Percentiles rank a stretch among this genome's conserved stretches.
phyloP scores from a whole-genome alignment of 352 stramenopile genomes.

The Phytophthora litchii region DNA sequence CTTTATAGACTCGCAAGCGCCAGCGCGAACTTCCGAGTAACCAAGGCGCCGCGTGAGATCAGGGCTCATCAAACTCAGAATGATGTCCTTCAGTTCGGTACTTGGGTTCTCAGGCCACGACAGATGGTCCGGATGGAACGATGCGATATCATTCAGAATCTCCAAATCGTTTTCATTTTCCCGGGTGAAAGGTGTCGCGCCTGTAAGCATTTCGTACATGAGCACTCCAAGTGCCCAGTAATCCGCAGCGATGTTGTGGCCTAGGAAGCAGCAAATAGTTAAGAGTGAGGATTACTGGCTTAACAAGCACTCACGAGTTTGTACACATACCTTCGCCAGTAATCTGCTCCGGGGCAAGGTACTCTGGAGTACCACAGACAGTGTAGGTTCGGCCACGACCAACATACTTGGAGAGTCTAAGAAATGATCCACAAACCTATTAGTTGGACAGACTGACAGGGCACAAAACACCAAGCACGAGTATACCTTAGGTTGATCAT shows the following conservation, averaged over 20 bases:
- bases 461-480: background rate
- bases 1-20: slow-evolving; percentile 76
- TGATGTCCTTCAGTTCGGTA: slow-evolving; percentile 74
- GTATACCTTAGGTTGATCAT: slow-evolving; percentile 83
- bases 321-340: slow-evolving; percentile 70
- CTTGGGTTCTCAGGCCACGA: slow-evolving; percentile 75
- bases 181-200: slow-evolving; percentile 87
- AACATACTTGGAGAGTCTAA: slow-evolving; percentile 87
- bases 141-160: slow-evolving; percentile 87
- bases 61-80: slow-evolving; percentile 63
- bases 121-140: slow-evolving; percentile 76
- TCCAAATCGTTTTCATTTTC: slow-evolving; percentile 88
- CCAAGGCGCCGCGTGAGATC: slow-evolving; percentile 66
- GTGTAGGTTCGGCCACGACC: slow-evolving; percentile 84
- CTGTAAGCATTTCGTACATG: slow-evolving; percentile 93
- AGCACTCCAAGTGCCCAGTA: slow-evolving; percentile 95
- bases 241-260: slow-evolving; percentile 87
- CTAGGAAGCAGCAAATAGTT: slow-evolving; percentile 26
- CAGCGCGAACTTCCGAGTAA: slow-evolving; percentile 53
- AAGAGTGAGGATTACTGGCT: background rate
- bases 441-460: background rate
- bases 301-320: background rate
- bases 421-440: background rate
- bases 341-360: slow-evolving; percentile 87
- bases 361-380: slow-evolving; percentile 86